Percentiles rank a stretch among this genome's conserved stretches.
These are phyloP conservation scores for Paracorniculantispora psalliotae DNA, from an alignment of 2,329 filamentous ascomycete genomes.

Conservation along the genomic window DNA sequence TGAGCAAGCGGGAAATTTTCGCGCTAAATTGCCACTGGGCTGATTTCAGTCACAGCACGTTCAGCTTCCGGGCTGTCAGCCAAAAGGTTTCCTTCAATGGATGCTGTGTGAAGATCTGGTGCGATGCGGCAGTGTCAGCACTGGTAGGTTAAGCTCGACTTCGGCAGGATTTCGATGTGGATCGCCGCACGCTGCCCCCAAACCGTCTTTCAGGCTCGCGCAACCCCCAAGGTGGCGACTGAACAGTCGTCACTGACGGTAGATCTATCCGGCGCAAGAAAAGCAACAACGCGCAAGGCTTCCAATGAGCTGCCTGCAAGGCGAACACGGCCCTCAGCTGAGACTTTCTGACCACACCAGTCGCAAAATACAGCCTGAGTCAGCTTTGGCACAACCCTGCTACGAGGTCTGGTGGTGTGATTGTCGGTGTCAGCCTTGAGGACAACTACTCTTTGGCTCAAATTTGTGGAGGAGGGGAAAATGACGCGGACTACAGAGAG, in stretches of 20 bases:
- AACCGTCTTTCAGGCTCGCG: neutral
- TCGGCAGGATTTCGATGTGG: neutral
- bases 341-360: neutral
- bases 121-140: neutral
- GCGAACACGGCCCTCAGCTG: neutral
- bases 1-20: neutral
- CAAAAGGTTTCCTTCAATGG: neutral
- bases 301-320: neutral
- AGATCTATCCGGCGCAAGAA: neutral
- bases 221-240: neutral
- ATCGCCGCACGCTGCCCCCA: neutral
- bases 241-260: neutral
- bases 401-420: neutral
- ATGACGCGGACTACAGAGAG: neutral
- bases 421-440: conserved; percentile 4
- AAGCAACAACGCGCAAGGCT: neutral
- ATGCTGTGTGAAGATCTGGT: neutral
- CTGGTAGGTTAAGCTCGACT: neutral
- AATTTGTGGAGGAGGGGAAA: neutral
- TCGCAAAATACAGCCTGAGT: conserved; percentile 5
- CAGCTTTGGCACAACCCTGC: neutral
- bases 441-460: neutral
- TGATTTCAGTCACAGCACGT: neutral
- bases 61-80: neutral
- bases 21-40: neutral